Percentiles rank a stretch among this genome's conserved stretches.
Conservation (phyloP, 2,329 filamentous ascomycete genomes). For the Paradendryphiella salina region DNA sequence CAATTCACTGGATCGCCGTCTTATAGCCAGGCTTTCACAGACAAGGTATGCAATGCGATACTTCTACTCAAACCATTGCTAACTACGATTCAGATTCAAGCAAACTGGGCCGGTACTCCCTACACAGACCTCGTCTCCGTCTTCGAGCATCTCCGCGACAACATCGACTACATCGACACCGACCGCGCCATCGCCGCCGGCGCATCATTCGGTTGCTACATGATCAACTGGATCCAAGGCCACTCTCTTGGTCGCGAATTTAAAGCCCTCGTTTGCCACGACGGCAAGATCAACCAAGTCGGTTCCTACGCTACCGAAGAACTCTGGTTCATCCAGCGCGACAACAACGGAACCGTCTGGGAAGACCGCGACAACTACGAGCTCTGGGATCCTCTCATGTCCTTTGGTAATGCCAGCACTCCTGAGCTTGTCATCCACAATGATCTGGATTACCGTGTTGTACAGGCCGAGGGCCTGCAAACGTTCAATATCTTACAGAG, state of each 20-base stretch:
- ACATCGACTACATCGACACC: constrained; percentile 70
- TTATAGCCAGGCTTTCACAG: constrained; percentile 75
- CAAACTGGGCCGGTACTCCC: constrained; percentile 81
- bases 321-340: constrained; percentile 57
- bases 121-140: constrained; percentile 80
- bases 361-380: constrained; percentile 55
- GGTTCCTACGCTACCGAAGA: constrained; percentile 55
- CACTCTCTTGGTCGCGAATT: constrained; percentile 80
- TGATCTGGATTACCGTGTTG: constrained; percentile 83
- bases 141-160: constrained; percentile 71
- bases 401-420: constrained; percentile 73
- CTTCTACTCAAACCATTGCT: background rate
- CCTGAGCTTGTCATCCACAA: constrained; percentile 90
- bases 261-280: constrained; percentile 84
- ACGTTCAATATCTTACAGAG: constrained; percentile 86
- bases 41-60: constrained; percentile 52
- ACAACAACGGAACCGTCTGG: constrained; percentile 48
- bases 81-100: constrained; percentile 57
- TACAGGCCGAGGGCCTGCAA: constrained; percentile 78
- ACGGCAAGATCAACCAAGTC: constrained; percentile 72
- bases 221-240: constrained; percentile 82
- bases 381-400: constrained; percentile 61
- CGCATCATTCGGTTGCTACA: constrained; percentile 55
- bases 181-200: constrained; percentile 72
- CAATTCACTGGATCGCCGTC: constrained; percentile 84